Evolutionary conservation across 306 rosid species (phyloP).

Genomic region (Vicia sativa): DNA sequence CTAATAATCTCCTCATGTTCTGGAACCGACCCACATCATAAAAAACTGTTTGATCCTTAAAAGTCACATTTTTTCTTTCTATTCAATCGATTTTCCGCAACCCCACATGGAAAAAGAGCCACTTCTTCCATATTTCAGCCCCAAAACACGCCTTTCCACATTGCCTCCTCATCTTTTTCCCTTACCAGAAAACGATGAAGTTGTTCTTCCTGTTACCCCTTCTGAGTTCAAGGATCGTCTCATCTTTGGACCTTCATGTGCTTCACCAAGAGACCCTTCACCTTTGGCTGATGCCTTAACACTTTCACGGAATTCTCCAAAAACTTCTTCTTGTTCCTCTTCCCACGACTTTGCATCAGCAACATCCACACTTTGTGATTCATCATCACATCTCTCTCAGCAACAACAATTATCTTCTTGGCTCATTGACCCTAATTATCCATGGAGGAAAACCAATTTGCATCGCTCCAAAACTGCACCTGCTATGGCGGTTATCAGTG

Average conservation of each 20-base stretch:
- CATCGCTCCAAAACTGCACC: conserved; percentile 96
- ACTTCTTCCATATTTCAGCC: conserved; percentile 67
- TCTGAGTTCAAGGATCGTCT: conserved; percentile 75
- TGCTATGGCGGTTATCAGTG: conserved; percentile 79
- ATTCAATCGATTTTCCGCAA: background rate
- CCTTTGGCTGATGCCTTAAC: conserved; percentile 69
- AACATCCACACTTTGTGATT: conserved; percentile 5
- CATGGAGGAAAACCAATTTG: conserved; percentile 58
- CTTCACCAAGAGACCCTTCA: conserved; percentile 48
- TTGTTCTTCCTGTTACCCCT: conserved; percentile 59
- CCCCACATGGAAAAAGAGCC: conserved; percentile 81
- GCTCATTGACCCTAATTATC: conserved; percentile 71
- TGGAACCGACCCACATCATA: conserved; percentile 1
- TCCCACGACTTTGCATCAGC: conserved; percentile 40
- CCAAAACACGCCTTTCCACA: conserved; percentile 41
- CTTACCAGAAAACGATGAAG: conserved; percentile 71
- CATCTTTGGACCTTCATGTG: conserved; percentile 65
- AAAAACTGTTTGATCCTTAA: background rate
- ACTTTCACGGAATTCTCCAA: conserved; percentile 52
- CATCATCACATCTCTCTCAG: conserved; percentile 5
- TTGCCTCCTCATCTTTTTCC: conserved; percentile 43
- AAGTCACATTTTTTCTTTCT: conserved; percentile 25
- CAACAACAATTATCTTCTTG: conserved; percentile 42
- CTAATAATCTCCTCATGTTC: background rate
- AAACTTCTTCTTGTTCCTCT: conserved; percentile 51